Base-by-base conservation (phyloP, 2,329 filamentous ascomycete genomes). In the Fusarium sp. region DNA sequence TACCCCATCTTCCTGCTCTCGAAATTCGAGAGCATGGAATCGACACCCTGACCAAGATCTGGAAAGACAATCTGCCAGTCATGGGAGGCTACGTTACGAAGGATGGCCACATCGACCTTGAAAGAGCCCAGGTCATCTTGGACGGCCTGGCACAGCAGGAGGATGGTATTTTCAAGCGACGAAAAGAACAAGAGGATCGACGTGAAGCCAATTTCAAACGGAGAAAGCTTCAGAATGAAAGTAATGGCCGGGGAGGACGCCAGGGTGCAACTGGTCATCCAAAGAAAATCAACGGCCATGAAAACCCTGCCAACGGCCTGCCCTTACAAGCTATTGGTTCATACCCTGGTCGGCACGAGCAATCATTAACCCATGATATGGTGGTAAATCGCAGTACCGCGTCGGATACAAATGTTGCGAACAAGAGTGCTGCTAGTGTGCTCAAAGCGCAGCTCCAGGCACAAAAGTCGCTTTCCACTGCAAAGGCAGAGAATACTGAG, bases 21-120 rank as follows among this genome's bases (percentile, higher is more conserved):
- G 96, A 98, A 79, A 98, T 99, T 78, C 89, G 96, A 64, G 96
- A 99, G 76, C 94, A 97, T 77, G 95, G 95, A 49, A 99, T 99
- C 76, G 95, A 99, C 77, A 97, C 94, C 1, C 84, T 99, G 57
- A 97, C 94, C 70, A 91, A 93, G n/a, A 96, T 99, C 57, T 99
- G 97, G 96, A 91, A 93, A 76, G 94, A 97, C 72, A 97, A 97
- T 68, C 84, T 98, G 20, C 91, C 94, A 6, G 79, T 87, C 38
- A 97, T 99, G 94, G 94, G 94, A 45, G 96, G 96, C 13, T 99
- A 97, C 78, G 86, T 99, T 52, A 99, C 96, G 42, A 95, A 97
- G 77, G 95, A 99, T 80, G 96, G 96, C 3, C 90, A 92, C 72
- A 94, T 98, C 64, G 92, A 98, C 77, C 86, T 99, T 59, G 88